Conservation (phyloP, 2,329 filamentous ascomycete species). For the Neurospora sp. region DNA sequence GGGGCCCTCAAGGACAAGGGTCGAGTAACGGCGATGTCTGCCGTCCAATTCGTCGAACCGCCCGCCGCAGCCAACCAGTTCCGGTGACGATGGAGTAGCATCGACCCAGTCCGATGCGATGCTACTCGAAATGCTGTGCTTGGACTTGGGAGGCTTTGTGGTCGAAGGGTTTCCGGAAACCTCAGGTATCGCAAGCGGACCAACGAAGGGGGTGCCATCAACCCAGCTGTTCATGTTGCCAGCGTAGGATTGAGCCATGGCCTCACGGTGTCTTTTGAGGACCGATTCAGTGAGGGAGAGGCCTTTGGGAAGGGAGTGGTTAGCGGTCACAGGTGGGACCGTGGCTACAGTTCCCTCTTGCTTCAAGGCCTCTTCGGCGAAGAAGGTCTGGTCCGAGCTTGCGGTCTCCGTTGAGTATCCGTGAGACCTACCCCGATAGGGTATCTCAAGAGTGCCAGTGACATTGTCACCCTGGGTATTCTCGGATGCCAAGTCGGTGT, state of each 20-base stretch:
- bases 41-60: too few relatives aligned
- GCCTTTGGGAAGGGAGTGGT: background rate
- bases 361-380: background rate
- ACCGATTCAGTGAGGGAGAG: conserved; percentile 4
- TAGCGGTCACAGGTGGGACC: background rate
- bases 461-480: background rate
- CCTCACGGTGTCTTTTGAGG: too few relatives aligned
- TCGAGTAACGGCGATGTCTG: background rate
- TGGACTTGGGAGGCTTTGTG: conserved; percentile 2
- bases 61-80: too few relatives aligned
- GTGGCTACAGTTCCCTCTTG: background rate
- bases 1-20: background rate
- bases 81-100: too few relatives aligned
- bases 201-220: conserved; percentile 3
- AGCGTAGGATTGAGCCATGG: background rate
- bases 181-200: background rate
- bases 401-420: conserved; percentile 8
- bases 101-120: background rate
- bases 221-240: conserved; percentile 10
- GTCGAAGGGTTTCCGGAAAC: background rate
- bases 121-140: conserved; percentile 8
- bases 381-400: conserved; percentile 7
- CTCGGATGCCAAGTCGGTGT: background rate
- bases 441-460: background rate
- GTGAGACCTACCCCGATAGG: conserved; percentile 4